phyloP scores from a whole-genome alignment of 2,329 filamentous ascomycete species.

The Bipolaris gigantea region DNA sequence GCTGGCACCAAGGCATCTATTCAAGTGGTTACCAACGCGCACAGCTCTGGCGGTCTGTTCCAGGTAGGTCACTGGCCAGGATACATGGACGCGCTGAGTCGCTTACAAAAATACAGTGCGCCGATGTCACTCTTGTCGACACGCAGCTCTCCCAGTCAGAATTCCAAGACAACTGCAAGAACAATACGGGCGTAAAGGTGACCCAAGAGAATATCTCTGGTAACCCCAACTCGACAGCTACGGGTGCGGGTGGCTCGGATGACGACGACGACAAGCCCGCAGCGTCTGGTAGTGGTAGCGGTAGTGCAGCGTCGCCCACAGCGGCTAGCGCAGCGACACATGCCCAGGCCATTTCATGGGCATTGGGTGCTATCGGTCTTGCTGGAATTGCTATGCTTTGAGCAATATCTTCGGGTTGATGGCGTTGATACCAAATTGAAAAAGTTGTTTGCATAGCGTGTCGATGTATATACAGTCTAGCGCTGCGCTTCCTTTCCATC shows the following conservation, averaged over 20 bases:
- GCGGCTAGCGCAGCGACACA: constrained; percentile 32
- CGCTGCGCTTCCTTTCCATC: not conserved
- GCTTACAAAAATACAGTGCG: constrained; percentile 56
- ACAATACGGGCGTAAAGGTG: constrained; percentile 59
- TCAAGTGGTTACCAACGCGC: constrained; percentile 68
- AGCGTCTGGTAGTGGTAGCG: constrained; percentile 10
- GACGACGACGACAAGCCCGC: constrained; percentile 19
- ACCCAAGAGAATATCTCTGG: constrained; percentile 44
- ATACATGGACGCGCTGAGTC: not conserved
- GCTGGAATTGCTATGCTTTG: constrained; percentile 37
- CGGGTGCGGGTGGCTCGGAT: not conserved
- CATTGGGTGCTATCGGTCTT: constrained; percentile 41
- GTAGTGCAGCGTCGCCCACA: constrained; percentile 18
- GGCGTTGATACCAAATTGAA: not conserved
- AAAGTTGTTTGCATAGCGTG: not conserved
- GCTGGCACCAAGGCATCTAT: constrained; percentile 68
- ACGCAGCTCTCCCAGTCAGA: constrained; percentile 52
- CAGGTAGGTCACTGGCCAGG: constrained; percentile 49
- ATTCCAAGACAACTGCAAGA: constrained; percentile 57
- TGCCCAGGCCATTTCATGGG: constrained; percentile 38
- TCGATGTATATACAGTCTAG: not conserved
- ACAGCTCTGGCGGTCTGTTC: constrained; percentile 64
- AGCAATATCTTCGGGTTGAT: not conserved
- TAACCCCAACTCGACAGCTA: constrained; percentile 52
- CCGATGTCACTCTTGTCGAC: constrained; percentile 69